Evolutionary conservation across 2,329 filamentous ascomycete genomes (phyloP).

Genomic region (Penicillium sp.): DNA sequence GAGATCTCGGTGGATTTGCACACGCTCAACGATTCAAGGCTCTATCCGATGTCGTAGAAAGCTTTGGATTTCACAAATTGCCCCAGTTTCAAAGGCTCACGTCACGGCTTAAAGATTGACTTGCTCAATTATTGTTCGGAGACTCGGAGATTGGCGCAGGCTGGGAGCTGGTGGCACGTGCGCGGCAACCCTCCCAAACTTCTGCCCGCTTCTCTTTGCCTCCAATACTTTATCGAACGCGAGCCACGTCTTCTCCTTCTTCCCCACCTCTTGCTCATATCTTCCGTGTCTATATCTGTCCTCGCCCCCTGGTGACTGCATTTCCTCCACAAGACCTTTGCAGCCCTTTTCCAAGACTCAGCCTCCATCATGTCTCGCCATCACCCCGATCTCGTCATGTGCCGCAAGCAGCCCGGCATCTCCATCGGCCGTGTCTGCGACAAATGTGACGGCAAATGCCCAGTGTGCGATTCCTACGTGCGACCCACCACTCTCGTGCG

Average conservation of each 20-base stretch:
- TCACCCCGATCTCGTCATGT: conserved; percentile 98
- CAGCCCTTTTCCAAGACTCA: too few relatives aligned
- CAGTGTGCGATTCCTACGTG: conserved; percentile 98
- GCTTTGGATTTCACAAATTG: too few relatives aligned
- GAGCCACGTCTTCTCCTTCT: not conserved
- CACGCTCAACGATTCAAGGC: too few relatives aligned
- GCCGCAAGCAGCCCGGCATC: conserved; percentile 96
- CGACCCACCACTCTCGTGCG: conserved; percentile 93
- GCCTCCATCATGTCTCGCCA: conserved; percentile 69
- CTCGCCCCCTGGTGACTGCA: too few relatives aligned
- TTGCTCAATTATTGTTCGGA: not conserved
- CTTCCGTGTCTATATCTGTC: not conserved
- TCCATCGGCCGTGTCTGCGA: conserved; percentile 98
- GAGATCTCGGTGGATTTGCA: too few relatives aligned
- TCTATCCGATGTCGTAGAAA: too few relatives aligned
- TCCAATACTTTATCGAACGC: not conserved
- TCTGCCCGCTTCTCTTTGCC: conserved; percentile 12
- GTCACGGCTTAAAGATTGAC: too few relatives aligned
- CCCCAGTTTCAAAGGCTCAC: too few relatives aligned
- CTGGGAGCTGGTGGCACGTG: conserved; percentile 13
- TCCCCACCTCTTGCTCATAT: not conserved
- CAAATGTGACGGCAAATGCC: conserved; percentile 99
- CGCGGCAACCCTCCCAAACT: conserved; percentile 42
- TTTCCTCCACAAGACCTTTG: too few relatives aligned
- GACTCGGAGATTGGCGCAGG: not conserved